Percentiles rank a stretch among this genome's conserved stretches.
Evolutionary conservation across 1,139 yeast genomes (phyloP).

Genomic region (Yamadazyma sp.): DNA sequence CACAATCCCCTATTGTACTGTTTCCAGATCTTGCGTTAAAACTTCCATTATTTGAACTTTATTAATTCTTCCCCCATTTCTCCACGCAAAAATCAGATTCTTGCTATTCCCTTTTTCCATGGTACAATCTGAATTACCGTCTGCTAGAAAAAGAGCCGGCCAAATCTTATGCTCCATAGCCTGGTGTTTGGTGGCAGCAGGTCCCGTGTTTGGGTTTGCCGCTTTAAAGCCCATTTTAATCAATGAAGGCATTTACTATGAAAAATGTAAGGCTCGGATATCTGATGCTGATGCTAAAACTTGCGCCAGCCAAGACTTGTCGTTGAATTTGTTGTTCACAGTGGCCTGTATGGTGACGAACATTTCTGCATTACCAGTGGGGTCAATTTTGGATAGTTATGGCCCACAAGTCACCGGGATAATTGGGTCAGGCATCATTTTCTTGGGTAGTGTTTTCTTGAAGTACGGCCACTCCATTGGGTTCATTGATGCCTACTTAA

Average conservation of each 20-base stretch:
- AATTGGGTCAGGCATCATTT: slow-evolving; percentile 63
- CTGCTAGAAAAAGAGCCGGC: slow-evolving; percentile 22
- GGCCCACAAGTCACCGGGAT: slow-evolving; percentile 83
- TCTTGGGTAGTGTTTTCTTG: slow-evolving; percentile 53
- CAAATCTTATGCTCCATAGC: slow-evolving; percentile 60
- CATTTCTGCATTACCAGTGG: slow-evolving; percentile 78
- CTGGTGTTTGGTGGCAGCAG: slow-evolving; percentile 92
- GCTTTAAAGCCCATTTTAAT: slow-evolving; percentile 84
- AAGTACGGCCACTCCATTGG: slow-evolving; percentile 29
- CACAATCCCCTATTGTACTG: no score
- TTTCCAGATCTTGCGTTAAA: no score
- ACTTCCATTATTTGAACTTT: no score
- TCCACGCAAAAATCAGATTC: background rate
- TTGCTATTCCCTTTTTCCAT: no score
- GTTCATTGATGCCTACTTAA: slow-evolving; percentile 36
- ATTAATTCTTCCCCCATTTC: no score
- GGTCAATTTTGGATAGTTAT: slow-evolving; percentile 67
- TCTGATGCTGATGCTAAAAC: slow-evolving; percentile 15
- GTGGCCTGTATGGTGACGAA: slow-evolving; percentile 88
- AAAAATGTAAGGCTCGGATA: slow-evolving; percentile 43
- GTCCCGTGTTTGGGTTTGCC: slow-evolving; percentile 92
- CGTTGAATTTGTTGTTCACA: slow-evolving; percentile 79
- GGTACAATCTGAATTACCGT: slow-evolving; percentile 3
- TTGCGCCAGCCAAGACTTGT: slow-evolving; percentile 76
- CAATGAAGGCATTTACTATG: slow-evolving; percentile 71